These are phyloP conservation scores for Schizosaccharomyces lindneri DNA, from an alignment of 805 yeast species.

Conservation along the genomic window DNA sequence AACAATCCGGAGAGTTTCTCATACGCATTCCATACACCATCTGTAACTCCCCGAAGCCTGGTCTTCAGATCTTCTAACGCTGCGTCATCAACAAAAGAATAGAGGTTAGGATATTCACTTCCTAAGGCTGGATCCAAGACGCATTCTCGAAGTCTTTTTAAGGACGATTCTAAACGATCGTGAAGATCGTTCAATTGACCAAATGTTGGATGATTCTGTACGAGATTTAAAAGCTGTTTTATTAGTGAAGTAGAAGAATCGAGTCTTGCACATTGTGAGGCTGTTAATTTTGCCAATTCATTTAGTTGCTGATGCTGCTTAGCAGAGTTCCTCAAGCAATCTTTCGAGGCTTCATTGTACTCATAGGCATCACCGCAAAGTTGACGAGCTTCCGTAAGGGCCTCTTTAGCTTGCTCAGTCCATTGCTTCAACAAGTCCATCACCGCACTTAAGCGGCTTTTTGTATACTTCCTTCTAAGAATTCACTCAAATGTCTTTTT, in stretches of 20 bases:
- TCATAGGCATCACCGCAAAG: not conserved
- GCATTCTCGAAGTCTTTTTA: not conserved
- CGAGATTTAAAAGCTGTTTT: not conserved
- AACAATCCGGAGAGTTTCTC: not conserved
- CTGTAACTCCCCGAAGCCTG: not conserved
- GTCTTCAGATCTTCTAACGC: not conserved
- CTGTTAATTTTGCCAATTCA: not conserved
- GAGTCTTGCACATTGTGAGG: not conserved
- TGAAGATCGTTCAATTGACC: not conserved
- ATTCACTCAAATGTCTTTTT: not conserved
- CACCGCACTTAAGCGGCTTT: not conserved
- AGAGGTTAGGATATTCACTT: not conserved
- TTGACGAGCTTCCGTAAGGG: not conserved
- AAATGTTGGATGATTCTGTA: not conserved
- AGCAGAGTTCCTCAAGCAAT: not conserved
- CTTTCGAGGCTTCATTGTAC: not conserved
- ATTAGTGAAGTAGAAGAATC: not conserved
- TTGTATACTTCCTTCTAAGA: not conserved
- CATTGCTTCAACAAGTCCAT: constrained; percentile 1
- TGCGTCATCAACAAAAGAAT: constrained; percentile 1
- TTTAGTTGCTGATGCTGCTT: not conserved
- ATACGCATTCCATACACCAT: not conserved
- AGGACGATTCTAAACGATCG: not conserved
- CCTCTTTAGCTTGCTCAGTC: not conserved
- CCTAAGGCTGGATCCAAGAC: not conserved